These are phyloP conservation scores for Cyclostephanos invisitatus DNA, from an alignment of 108 stramenopile species.

Conservation along the genomic window DNA sequence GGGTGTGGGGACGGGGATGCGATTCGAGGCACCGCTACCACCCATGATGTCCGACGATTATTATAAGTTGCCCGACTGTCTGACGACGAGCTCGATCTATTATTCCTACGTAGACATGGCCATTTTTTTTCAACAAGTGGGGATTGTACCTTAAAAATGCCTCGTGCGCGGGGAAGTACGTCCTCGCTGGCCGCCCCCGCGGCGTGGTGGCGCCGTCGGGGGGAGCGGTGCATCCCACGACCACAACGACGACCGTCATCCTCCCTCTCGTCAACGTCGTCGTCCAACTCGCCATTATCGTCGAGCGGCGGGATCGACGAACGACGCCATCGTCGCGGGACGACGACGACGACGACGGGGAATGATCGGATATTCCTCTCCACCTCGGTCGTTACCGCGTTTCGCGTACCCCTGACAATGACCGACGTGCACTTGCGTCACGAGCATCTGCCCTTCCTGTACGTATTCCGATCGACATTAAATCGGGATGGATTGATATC, in stretches of 20 bases:
- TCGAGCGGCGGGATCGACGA: background rate
- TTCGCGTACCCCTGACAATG: conserved; percentile 33
- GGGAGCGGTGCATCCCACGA: background rate
- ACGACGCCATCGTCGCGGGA: background rate
- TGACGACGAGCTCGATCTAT: too few species aligned
- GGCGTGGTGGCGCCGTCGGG: background rate
- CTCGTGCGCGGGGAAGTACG: background rate
- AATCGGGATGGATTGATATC: conserved; percentile 6
- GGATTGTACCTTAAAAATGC: too few species aligned
- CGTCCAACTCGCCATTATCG: background rate
- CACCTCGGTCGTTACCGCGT: background rate
- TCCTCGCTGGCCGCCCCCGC: background rate
- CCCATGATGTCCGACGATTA: too few species aligned
- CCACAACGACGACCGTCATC: background rate
- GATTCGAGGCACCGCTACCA: too few species aligned
- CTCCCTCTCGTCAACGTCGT: too few species aligned
- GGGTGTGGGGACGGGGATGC: too few species aligned
- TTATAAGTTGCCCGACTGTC: too few species aligned
- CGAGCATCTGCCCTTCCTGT: conserved; percentile 46
- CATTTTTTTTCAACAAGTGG: too few species aligned
- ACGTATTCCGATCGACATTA: conserved; percentile 29
- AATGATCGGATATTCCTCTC: conserved; percentile 8
- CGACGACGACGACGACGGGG: background rate
- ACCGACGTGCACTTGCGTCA: conserved; percentile 26
- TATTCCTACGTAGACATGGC: too few species aligned